phyloP scores from a whole-genome alignment of 1,139 yeast genomes.

The Kurtzmaniella quercitrusa region DNA sequence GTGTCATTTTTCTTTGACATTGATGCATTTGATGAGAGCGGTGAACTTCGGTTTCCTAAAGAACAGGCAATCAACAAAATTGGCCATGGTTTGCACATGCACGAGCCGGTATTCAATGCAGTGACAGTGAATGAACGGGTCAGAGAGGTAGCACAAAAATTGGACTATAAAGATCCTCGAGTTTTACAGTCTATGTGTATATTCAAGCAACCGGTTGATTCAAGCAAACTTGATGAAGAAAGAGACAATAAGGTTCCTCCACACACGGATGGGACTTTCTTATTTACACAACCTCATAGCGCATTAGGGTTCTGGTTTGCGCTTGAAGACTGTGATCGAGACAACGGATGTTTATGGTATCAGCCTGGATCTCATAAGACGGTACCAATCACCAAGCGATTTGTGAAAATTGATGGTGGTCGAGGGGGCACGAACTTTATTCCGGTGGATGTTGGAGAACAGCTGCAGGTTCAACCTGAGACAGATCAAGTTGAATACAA shows the following conservation, averaged over 20 bases:
- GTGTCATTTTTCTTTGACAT: constrained; percentile 68
- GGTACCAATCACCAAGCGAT: constrained; percentile 57
- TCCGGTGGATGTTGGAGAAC: constrained; percentile 20
- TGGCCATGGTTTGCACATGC: constrained; percentile 72
- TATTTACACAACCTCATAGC: constrained; percentile 66
- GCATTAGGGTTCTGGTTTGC: constrained; percentile 87
- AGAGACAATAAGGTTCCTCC: constrained; percentile 71
- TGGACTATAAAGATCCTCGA: constrained; percentile 60
- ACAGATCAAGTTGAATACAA: constrained; percentile 36
- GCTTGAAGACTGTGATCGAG: constrained; percentile 63
- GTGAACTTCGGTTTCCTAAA: constrained; percentile 49
- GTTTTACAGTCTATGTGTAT: constrained; percentile 79
- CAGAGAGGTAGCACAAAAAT: constrained; percentile 46
- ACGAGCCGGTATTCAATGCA: constrained; percentile 42
- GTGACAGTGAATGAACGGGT: constrained; percentile 53
- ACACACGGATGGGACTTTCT: constrained; percentile 73
- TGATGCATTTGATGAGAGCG: constrained; percentile 57
- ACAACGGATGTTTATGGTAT: constrained; percentile 69
- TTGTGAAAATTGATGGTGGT: constrained; percentile 50
- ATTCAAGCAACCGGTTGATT: constrained; percentile 60
- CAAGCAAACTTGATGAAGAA: constrained; percentile 17
- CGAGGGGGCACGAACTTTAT: constrained; percentile 52
- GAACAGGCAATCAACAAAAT: constrained; percentile 66
- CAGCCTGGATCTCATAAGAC: constrained; percentile 72
- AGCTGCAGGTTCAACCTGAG: constrained; percentile 17